Conservation (phyloP, 768 basidiomycete genomes). For the Collybia nuda region DNA sequence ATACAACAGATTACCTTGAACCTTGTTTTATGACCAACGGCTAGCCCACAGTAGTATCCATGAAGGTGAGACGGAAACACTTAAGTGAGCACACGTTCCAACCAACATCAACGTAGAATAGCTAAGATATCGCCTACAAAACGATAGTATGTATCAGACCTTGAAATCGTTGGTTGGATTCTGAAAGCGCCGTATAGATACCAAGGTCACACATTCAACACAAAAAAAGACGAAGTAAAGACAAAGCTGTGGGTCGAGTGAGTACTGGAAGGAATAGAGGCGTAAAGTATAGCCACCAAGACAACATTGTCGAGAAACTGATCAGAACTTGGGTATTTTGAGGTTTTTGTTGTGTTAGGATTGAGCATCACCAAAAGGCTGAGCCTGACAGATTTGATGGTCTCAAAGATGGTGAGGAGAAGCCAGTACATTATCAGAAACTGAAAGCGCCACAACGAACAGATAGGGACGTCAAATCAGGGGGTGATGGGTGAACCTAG, state of each 20-base stretch:
- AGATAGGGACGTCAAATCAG: background rate
- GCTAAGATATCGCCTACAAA: no score
- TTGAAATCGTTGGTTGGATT: constrained; percentile 1
- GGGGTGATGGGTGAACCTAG: background rate
- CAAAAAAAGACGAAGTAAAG: constrained; percentile 12
- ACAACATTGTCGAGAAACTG: constrained; percentile 24
- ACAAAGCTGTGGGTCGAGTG: constrained; percentile 6
- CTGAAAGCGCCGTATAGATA: constrained; percentile 8
- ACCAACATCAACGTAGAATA: no score
- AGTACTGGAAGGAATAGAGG: background rate
- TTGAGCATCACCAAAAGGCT: constrained; percentile 13
- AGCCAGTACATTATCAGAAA: constrained; percentile 21
- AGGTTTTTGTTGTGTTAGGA: constrained; percentile 17
- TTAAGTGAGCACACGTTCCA: no score
- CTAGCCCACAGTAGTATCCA: no score
- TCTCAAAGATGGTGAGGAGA: constrained; percentile 16
- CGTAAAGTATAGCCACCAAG: constrained; percentile 14
- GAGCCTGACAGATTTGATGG: constrained; percentile 18
- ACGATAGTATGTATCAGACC: no score
- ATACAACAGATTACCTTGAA: no score
- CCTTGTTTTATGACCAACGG: no score
- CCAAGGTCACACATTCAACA: constrained; percentile 3
- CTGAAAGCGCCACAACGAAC: constrained; percentile 3
- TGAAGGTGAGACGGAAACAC: no score
- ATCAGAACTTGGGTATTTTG: constrained; percentile 23